A percentile compares a stretch with the other conserved stretches of the same genome.
Conservation (phyloP, 2,329 filamentous ascomycete species). For the Fusarium sp. region DNA sequence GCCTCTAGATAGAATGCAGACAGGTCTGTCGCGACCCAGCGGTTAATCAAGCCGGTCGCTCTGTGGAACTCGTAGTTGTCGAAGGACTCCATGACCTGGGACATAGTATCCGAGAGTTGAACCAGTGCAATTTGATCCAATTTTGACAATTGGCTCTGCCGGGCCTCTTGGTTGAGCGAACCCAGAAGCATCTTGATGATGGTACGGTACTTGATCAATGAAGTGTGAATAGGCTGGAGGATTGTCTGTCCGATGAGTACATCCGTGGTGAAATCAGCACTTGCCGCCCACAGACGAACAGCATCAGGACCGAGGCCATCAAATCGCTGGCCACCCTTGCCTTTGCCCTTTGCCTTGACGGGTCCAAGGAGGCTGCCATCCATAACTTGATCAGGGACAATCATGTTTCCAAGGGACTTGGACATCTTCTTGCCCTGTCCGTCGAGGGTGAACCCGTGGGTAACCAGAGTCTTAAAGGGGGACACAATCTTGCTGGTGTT, state of each 20-base stretch:
- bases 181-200: conserved; percentile 93
- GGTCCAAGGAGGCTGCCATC: conserved; percentile 82
- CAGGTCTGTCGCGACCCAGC: conserved; percentile 84
- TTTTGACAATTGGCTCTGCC: conserved; percentile 63
- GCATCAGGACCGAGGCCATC: conserved; percentile 88
- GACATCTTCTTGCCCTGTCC: conserved; percentile 97
- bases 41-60: conserved; percentile 78
- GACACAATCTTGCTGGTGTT: conserved; percentile 53
- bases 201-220: conserved; percentile 86
- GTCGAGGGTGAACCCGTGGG: conserved; percentile 95
- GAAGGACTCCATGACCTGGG: conserved; percentile 74
- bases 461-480: conserved; percentile 91
- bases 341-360: conserved; percentile 70
- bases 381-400: conserved; percentile 86
- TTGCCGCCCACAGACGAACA: conserved; percentile 89
- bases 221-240: conserved; percentile 79
- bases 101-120: conserved; percentile 76
- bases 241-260: conserved; percentile 84
- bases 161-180: conserved; percentile 70
- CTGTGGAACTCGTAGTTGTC: conserved; percentile 85
- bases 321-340: conserved; percentile 53
- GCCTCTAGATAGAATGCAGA: conserved; percentile 96
- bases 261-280: conserved; percentile 91
- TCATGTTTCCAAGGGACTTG: conserved; percentile 92
- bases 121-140: conserved; percentile 81